Evolutionary conservation across 192 early-diverging fungal genomes (phyloP), one percentile per base, ranked within the genome.

Genomic region (Jimgerdemannia flammicorona): DNA sequence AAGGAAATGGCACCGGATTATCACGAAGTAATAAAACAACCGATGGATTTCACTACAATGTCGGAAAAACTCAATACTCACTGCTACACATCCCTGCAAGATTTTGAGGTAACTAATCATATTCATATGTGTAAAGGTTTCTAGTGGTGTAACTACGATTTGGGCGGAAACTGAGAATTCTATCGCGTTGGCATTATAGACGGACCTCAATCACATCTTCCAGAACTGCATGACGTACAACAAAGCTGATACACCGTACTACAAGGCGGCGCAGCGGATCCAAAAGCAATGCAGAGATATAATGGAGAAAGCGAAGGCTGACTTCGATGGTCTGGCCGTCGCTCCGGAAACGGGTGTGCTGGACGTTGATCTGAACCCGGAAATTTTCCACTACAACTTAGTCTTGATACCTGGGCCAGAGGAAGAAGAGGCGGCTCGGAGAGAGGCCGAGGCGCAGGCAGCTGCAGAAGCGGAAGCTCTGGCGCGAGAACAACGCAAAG

Each of bases 1-100:
- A 67, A 75, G 3, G 87, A 84, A 6, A 79, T 88, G 43, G 93
- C 91, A 0, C 89, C 94, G 0, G 96, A 97, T 73, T 97, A 97
- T 82, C 72, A 80, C n/a, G 78, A 86, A 6, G 74, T 93, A 64
- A 87, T 97, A 44, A 82, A 77, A 41, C 66, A 84, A 8, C 94
- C 96, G 0, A 97, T 97, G 94, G 91, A 91, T 68, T 92, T 96
- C 70, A 78, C 80, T 43, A 91, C 86, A 0, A 90, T 97, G 54
- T 44, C 79, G 11, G 74, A 81, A 3, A 92, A 90, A 74, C 43
- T 96, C 11, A 79, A 85, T 17, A 73, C 66, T 3, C 83, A 86
- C 64, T 72, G 81, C 70, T 97, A 97, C 75, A 49, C 70, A 0
- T 66, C 77, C 1, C n/a, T 95, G 9, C 83, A 90, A 0, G 81